These are phyloP conservation scores for Keithomyces neogunnii DNA, from an alignment of 2,329 filamentous ascomycete genomes.

Conservation along the genomic window DNA sequence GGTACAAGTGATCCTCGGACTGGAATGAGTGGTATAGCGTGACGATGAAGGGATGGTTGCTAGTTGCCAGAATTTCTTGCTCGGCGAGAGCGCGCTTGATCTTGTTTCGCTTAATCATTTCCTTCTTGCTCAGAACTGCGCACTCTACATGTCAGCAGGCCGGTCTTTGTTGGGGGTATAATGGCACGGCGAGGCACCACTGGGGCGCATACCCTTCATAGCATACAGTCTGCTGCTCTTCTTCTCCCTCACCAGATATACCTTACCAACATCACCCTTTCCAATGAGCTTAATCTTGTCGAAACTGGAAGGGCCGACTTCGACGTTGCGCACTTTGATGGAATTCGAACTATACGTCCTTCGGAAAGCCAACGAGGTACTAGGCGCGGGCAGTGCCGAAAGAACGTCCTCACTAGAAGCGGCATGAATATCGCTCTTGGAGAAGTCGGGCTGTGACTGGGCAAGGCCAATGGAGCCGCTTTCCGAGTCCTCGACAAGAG, in stretches of 20 bases:
- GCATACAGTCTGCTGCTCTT: conserved; percentile 92
- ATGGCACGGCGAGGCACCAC: background rate
- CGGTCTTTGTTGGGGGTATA: background rate
- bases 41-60: conserved; percentile 98
- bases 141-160: background rate
- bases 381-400: conserved; percentile 56
- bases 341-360: conserved; percentile 98
- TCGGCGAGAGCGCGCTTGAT: conserved; percentile 97
- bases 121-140: conserved; percentile 93
- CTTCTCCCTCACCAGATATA: conserved; percentile 95
- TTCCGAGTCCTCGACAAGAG: conserved; percentile 46
- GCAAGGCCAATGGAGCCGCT: conserved; percentile 25
- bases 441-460: conserved; percentile 20
- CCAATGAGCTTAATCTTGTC: conserved; percentile 99
- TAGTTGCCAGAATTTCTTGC: conserved; percentile 95
- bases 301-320: conserved; percentile 90
- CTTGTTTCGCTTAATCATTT: conserved; percentile 99
- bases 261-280: conserved; percentile 97
- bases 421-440: conserved; percentile 25
- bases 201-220: conserved; percentile 73
- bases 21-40: conserved; percentile 99
- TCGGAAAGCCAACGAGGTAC: conserved; percentile 68
- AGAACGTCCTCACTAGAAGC: conserved; percentile 42
- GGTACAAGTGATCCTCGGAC: conserved; percentile 93
- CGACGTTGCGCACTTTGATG: conserved; percentile 95